Evolutionary conservation across 371 early-diverging fungal species (phyloP), one percentile per base, ranked within the genome.

Genomic region (Zancudomyces culisetae): DNA sequence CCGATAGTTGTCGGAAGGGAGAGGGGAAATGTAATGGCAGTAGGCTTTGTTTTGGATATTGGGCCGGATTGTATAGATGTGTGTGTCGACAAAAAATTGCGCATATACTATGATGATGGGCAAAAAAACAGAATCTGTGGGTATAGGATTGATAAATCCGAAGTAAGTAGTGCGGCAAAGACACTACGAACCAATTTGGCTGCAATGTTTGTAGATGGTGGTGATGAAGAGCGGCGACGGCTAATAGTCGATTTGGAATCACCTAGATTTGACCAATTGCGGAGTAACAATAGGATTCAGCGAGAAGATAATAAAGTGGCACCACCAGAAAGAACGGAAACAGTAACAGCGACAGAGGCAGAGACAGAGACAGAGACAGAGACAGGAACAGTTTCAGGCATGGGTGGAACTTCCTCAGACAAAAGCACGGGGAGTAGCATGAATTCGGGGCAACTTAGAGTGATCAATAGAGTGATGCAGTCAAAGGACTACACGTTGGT

Each of bases 401-500:
- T 10, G 15, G 35, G 15, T 15, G 35, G 35, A 10, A n/a, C n/a
- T n/a, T n/a, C n/a, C n/a, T n/a, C n/a, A n/a, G 64, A 2, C 53
- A 58, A 10, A 43, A 24, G 24, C 8, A 21, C 20, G 22, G 52
- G 27, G 15, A 42, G 43, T 43, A 22, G 21, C 26, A 60, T 71
- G n/a, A 61, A 71, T 20, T 29, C 26, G 1, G 64, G 60, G 18
- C 57, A 64, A 49, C 54, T 43, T 4, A 28, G 42, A 19, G 54
- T 56, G n/a, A 27, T 67, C 35, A 59, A 56, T 21, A 55, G 58
- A n/a, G 67, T 59, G 19, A 55, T 73, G 35, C 60, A 73, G 55
- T 86, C 87, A 0, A 55, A 78, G 39, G 93, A 97, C 56, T 98
- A 95, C 61, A 74, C 83, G 6, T 64, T 98, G 45, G 83, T 99